Conservation (phyloP, 768 basidiomycete species). For the Suillus occidentalis region DNA sequence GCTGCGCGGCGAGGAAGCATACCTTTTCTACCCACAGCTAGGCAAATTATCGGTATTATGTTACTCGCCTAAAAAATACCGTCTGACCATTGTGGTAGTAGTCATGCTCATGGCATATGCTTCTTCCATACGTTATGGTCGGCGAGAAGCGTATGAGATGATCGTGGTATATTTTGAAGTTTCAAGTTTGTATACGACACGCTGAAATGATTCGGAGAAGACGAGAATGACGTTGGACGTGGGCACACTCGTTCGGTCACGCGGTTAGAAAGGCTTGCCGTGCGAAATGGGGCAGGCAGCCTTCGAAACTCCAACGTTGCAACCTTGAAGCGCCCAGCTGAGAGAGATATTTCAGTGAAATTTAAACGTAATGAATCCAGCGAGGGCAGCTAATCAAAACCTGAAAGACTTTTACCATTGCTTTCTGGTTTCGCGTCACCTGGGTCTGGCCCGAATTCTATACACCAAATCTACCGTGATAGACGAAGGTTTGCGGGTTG, state of each 20-base stretch:
- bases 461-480: too few relatives aligned
- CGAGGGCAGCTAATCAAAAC: not conserved
- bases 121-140: not conserved
- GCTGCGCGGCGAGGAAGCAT: conserved; percentile 8
- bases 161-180: not conserved
- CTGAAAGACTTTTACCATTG: not conserved
- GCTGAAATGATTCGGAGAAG: not conserved
- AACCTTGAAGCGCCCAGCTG: not conserved
- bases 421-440: not conserved
- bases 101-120: not conserved
- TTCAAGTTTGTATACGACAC: not conserved
- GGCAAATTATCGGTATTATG: conserved; percentile 6
- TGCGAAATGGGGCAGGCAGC: not conserved
- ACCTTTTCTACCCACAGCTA: conserved; percentile 13
- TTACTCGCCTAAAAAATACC: not conserved
- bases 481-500: too few relatives aligned
- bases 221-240: not conserved
- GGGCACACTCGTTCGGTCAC: not conserved
- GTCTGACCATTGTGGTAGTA: conserved; percentile 17
- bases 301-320: not conserved
- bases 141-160: not conserved
- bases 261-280: not conserved
- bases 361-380: not conserved
- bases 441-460: too few relatives aligned
- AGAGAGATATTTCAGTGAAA: not conserved